phyloP scores from a whole-genome alignment of 2,329 filamentous ascomycete species.

The Capronia americana region DNA sequence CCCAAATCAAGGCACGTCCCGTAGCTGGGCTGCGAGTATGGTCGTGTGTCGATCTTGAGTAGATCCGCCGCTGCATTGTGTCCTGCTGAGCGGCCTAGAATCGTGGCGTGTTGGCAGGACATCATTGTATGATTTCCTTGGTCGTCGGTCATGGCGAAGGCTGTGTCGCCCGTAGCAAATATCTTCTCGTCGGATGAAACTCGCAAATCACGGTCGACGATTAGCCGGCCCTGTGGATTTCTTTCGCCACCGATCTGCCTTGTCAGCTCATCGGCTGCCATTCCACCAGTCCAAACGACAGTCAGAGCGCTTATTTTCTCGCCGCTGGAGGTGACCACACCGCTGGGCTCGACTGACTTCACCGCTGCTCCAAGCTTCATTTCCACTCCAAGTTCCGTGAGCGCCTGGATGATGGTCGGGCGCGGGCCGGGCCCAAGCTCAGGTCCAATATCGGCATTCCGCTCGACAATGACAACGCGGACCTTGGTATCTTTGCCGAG shows the following conservation, averaged over 20 bases:
- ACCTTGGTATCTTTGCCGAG: slow-evolving; percentile 20
- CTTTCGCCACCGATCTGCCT: slow-evolving; percentile 44
- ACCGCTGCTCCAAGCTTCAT: slow-evolving; percentile 43
- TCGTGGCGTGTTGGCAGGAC: slow-evolving; percentile 51
- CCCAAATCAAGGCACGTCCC: slow-evolving; percentile 49
- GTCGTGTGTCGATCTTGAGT: slow-evolving; percentile 37
- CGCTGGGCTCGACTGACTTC: slow-evolving; percentile 37
- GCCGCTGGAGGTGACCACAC: slow-evolving; percentile 42
- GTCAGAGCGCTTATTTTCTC: slow-evolving; percentile 47
- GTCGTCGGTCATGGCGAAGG: slow-evolving; percentile 37
- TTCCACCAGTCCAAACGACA: slow-evolving; percentile 49
- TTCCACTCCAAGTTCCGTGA: slow-evolving; percentile 43
- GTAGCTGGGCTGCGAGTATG: slow-evolving; percentile 46
- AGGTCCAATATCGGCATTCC: slow-evolving; percentile 42
- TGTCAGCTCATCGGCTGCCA: slow-evolving; percentile 45
- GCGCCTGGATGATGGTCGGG: slow-evolving; percentile 44
- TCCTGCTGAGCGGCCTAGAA: slow-evolving; percentile 46
- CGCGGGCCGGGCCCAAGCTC: slow-evolving; percentile 46
- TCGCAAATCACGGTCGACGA: slow-evolving; percentile 44
- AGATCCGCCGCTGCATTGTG: slow-evolving; percentile 48
- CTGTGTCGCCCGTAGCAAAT: slow-evolving; percentile 48
- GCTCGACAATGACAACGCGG: slow-evolving; percentile 43
- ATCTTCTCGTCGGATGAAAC: slow-evolving; percentile 38
- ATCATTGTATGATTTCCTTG: slow-evolving; percentile 45
- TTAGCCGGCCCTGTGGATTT: slow-evolving; percentile 43